phyloP scores from a whole-genome alignment of 2,329 filamentous ascomycete species.

The Ciborinia camelliae region DNA sequence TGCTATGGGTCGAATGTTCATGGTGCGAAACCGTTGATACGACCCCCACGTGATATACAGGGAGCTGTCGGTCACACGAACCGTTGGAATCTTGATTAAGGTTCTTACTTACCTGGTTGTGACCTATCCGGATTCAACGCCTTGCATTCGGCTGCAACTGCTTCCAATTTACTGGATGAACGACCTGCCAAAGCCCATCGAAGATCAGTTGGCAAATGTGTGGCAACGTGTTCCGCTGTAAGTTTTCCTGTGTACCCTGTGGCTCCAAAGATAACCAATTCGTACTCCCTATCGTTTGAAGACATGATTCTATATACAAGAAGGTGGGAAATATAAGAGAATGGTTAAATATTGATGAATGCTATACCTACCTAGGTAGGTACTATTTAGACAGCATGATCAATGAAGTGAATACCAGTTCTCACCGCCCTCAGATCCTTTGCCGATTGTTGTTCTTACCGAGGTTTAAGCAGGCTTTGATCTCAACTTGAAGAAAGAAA shows the following conservation, averaged over 20 bases:
- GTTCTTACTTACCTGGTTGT: slow-evolving; percentile 57
- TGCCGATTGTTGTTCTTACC: neutral
- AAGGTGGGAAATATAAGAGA: neutral
- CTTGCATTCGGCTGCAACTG: slow-evolving; percentile 64
- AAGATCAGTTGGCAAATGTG: slow-evolving; percentile 67
- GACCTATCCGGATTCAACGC: slow-evolving; percentile 64
- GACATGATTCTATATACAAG: neutral
- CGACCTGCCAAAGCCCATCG: slow-evolving; percentile 88
- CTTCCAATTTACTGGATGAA: slow-evolving; percentile 70
- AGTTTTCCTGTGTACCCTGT: slow-evolving; percentile 82
- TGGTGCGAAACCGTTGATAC: neutral
- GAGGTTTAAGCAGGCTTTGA: neutral
- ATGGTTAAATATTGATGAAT: neutral
- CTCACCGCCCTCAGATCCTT: too few relatives aligned
- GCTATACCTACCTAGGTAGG: too few relatives aligned
- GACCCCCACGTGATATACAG: neutral
- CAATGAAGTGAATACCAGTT: neutral
- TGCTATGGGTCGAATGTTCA: neutral
- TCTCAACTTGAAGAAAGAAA: neutral
- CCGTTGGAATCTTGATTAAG: neutral
- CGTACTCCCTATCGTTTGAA: slow-evolving; percentile 47
- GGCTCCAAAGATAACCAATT: slow-evolving; percentile 64
- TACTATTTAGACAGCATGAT: neutral
- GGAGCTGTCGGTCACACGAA: neutral
- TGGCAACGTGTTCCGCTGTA: slow-evolving; percentile 71